A percentile compares a stretch with the other conserved stretches of the same genome.
Evolutionary conservation across 2,329 filamentous ascomycete species (phyloP).

Genomic region (Paracorniculantispora psalliotae): DNA sequence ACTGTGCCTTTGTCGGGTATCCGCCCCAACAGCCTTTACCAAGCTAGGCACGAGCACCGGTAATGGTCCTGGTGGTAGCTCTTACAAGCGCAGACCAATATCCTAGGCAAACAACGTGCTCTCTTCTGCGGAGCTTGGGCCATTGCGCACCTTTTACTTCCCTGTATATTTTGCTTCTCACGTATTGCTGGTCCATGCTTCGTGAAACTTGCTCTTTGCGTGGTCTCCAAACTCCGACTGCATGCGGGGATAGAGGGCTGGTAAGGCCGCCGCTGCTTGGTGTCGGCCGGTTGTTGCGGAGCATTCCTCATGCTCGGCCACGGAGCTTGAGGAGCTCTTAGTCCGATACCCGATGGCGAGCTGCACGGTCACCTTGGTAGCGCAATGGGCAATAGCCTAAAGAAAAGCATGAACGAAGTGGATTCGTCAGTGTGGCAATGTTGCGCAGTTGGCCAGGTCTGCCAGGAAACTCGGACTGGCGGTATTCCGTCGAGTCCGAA

Average conservation of each 20-base stretch:
- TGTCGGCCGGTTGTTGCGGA: background rate
- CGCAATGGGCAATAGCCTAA: background rate
- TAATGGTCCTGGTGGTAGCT: background rate
- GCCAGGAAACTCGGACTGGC: background rate
- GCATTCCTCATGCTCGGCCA: background rate
- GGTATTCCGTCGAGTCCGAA: background rate
- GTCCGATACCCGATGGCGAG: background rate
- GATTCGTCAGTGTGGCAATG: background rate
- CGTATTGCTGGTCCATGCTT: background rate
- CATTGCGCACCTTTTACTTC: background rate
- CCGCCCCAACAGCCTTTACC: background rate
- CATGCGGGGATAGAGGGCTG: background rate
- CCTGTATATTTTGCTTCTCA: background rate
- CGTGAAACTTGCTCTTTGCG: background rate
- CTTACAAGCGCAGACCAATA: background rate
- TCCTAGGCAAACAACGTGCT: constrained; percentile 1
- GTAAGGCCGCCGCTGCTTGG: background rate
- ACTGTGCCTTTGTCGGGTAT: background rate
- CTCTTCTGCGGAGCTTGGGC: background rate
- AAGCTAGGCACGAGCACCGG: background rate
- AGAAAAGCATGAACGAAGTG: background rate
- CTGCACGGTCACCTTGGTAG: background rate
- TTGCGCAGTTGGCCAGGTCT: too few species aligned
- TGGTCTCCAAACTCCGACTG: background rate
- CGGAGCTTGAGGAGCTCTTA: background rate